Base-by-base conservation (phyloP, 768 basidiomycete species). In the Trametes villosa region DNA sequence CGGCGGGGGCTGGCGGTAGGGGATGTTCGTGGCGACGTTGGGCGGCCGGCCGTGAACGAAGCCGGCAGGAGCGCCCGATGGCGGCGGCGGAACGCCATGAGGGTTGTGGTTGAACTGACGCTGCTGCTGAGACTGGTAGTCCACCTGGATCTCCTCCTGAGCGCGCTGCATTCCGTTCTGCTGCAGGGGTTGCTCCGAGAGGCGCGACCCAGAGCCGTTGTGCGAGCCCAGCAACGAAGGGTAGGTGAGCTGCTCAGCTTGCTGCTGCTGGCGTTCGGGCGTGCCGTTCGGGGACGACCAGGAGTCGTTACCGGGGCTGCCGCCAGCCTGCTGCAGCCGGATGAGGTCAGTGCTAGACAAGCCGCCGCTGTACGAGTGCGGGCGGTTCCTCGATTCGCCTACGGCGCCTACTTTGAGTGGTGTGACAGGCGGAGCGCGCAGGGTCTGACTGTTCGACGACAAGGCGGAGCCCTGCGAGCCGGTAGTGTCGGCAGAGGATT, bases 351-450 rank as follows among this genome's bases (percentile, higher is more conserved):
- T 86, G 49, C 76, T 81, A 7, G 91, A 89, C 47, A 92, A 76
- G 29, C 88, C 89, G 42, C 91, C 91, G 61, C 87, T 91, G 71
- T 90, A 92, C 0, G 90, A 92, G 70, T 89, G 90, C 17, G 90
- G 90, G 54, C 90, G 83, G 70, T 90, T 91, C 71, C 89, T 88
- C 48, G 84, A 77, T 70, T 91, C 89, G 55, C 74, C 74, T 54
- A 79, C 65, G 45, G 79, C 74, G 36, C 76, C 79, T 40, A 79
- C 74, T 73, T 87, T 88, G 65, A 86, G 74, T 60, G 84, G 79
- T 52, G 80, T 77, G 65, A 80, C 70, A 27, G 68, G 65, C 29
- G 79, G 79, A 33, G 77, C 80, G 56, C 86, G 79, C 67, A 88
- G 75, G 30, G 82, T 82, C 70, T 86, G 85, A 67, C 83, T 84